Evolutionary conservation across 2,329 filamentous ascomycete genomes (phyloP), one percentile per base, ranked within the genome.

Genomic region (Venturia pyrina): DNA sequence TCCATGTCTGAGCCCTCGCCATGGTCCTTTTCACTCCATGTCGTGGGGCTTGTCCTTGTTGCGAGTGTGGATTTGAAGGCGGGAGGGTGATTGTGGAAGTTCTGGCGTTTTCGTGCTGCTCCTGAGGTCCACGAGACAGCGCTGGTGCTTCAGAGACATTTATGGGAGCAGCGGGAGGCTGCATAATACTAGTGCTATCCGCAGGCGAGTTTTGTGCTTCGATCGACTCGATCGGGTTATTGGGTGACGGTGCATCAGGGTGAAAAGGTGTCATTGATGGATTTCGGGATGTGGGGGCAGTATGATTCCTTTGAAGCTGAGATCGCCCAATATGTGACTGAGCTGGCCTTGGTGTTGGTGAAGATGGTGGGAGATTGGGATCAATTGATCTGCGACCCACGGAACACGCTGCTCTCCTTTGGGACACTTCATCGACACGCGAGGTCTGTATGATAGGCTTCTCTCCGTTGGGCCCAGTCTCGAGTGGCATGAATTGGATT

Each of bases 1-100:
- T 50, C 63, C 63, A 65, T 34, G 44, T 65, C 15, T 65, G 63
- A 37, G 63, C 28, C 60, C 48, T 57, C n/a, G 60, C 15, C 40
- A 62, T 46, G 53, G 28, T 59, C 19, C 53, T 59, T 21, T 59
- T 59, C 1, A 59, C 32, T n/a, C 53, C 53, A 4, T 37, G 28
- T 19, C 37, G 53, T 37, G 53, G 32, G 37, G 28, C 28, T 32
- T 59, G 53, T 19, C 32, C 32, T 59, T 19, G 6, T 37, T 37
- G 28, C 2, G 32, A 21, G 1, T 37, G 15, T 8, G 28, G 8
- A n/a, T 59, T 59, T 15, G 19, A 53, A 21, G 48, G 28, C 15
- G 53, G 53, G 17, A 59, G 15, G 15, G 15, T n/a, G 8, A 37
- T 37, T 5, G 19, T 37, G 15, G 53, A 59, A 37, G 5, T 32